phyloP scores from a whole-genome alignment of 129 eudicot genomes.

The Chrysanthemum seticuspe region DNA sequence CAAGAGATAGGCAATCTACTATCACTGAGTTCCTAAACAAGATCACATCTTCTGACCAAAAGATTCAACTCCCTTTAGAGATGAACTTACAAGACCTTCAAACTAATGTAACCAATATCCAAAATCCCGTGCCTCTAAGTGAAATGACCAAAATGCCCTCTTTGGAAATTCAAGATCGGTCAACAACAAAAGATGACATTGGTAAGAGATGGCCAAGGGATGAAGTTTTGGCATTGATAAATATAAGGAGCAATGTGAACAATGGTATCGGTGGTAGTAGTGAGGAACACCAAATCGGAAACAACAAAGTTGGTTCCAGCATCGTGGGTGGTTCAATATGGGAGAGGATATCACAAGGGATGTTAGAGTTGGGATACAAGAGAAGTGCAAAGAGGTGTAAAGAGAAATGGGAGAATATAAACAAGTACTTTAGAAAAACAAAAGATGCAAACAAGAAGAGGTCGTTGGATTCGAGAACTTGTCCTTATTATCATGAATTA shows the following conservation, averaged over 20 bases:
- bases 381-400: slow-evolving; percentile 93
- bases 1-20: slow-evolving; percentile 58
- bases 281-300: slow-evolving; percentile 15
- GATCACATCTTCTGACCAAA: slow-evolving; percentile 43
- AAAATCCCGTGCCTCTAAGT: background rate
- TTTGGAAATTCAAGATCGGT: slow-evolving; percentile 15
- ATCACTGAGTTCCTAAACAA: slow-evolving; percentile 59
- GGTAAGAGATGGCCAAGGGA: slow-evolving; percentile 92
- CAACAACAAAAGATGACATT: slow-evolving; percentile 33
- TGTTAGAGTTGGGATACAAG: slow-evolving; percentile 69
- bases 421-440: slow-evolving; percentile 78
- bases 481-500: slow-evolving; percentile 83
- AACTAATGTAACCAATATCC: slow-evolving; percentile 1
- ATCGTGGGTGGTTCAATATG: slow-evolving; percentile 46
- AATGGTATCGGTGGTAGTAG: slow-evolving; percentile 13
- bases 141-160: slow-evolving; percentile 18
- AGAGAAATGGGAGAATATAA: slow-evolving; percentile 96
- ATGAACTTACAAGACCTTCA: slow-evolving; percentile 34
- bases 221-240: slow-evolving; percentile 77
- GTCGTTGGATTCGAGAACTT: slow-evolving; percentile 75
- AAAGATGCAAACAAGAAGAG: slow-evolving; percentile 83
- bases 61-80: slow-evolving; percentile 34
- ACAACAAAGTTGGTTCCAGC: slow-evolving; percentile 1
- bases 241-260: slow-evolving; percentile 55
- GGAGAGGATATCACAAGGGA: slow-evolving; percentile 81